Evolutionary conservation across 805 yeast genomes (phyloP), one percentile per base, ranked within the genome.

Genomic region (Lachancea lanzarotensis): DNA sequence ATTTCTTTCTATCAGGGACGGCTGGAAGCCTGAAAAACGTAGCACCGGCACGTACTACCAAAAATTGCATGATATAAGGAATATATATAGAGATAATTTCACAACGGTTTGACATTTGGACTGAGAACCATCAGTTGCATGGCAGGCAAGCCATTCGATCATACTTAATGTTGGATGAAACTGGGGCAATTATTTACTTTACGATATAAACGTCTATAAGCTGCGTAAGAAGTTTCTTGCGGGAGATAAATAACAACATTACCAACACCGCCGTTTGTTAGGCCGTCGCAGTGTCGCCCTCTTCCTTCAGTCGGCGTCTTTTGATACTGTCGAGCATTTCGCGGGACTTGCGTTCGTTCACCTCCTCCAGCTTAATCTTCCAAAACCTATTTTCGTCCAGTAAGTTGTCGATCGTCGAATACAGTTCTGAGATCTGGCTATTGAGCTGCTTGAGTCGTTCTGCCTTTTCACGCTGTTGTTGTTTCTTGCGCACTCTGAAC

Each of bases 401-500:
- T 26, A 63, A 42, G 7, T 35, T 42, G 35, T 54, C 56, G 12
- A 63, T 54, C 11, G 47, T 54, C 9, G 41, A 48, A 40, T 60
- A 49, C 16, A 58, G 54, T 20, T 48, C 46, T 13, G 48, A 42
- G 13, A 63, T 52, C 31, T 54, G 53, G 19, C 32, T 9, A 15
- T 57, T 54, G 30, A 61, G 39, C 22, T 47, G 49, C 16, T 51
- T 40, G 25, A 57, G 46, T 47, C 54, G 53, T 12, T 38, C 42
- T 22, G 52, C 34, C 22, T 54, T 62, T 31, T 54, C 60, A 18
- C 47, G 47, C 34, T 56, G 57, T 36, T 54, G 49, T 35, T 55
- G 53, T 48, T 60, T 59, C 46, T 57, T 53, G 31, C 65, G 55
- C 60, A 88, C 78, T 52, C 98, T 75, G 72, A 91, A 91, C 48